Conservation (phyloP, 768 basidiomycete species). For the Pisolithus orientalis region DNA sequence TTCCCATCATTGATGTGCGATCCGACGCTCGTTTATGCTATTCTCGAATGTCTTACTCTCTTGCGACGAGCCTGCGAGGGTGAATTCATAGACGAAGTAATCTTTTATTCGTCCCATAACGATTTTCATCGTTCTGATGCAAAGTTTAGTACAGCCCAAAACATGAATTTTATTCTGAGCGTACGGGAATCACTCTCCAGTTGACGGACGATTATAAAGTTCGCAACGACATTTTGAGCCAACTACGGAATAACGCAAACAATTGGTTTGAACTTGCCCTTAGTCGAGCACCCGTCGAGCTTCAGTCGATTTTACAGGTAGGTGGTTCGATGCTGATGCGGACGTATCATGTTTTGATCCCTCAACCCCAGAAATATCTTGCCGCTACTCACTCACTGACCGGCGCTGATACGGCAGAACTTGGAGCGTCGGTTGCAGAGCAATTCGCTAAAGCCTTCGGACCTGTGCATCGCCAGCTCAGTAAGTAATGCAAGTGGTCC, state of each 20-base stretch:
- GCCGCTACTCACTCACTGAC: conserved; percentile 63
- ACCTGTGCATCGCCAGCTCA: conserved; percentile 65
- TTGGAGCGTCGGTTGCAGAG: conserved; percentile 88
- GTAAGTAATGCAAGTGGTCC: conserved; percentile 37
- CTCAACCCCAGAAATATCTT: conserved; percentile 72
- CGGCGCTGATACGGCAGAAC: conserved; percentile 72
- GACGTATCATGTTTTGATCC: not conserved
- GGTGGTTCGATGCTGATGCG: conserved; percentile 7
- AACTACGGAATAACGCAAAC: conserved; percentile 66
- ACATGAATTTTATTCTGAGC: conserved; percentile 77
- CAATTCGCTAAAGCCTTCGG: conserved; percentile 80
- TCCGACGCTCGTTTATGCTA: conserved; percentile 76
- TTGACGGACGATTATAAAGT: conserved; percentile 82
- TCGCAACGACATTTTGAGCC: conserved; percentile 77
- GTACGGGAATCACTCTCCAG: conserved; percentile 66
- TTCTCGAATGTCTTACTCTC: conserved; percentile 87
- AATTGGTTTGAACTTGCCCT: conserved; percentile 86
- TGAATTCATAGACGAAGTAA: conserved; percentile 85
- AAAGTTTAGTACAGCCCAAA: conserved; percentile 75
- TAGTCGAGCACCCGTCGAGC: conserved; percentile 82
- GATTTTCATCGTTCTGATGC: not conserved
- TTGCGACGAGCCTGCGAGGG: conserved; percentile 85
- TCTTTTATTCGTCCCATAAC: conserved; percentile 3
- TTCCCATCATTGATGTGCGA: conserved; percentile 96
- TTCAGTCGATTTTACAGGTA: conserved; percentile 90